Evolutionary conservation across 2,329 filamentous ascomycete genomes (phyloP).

Genomic region (Aspergillus intermedius): DNA sequence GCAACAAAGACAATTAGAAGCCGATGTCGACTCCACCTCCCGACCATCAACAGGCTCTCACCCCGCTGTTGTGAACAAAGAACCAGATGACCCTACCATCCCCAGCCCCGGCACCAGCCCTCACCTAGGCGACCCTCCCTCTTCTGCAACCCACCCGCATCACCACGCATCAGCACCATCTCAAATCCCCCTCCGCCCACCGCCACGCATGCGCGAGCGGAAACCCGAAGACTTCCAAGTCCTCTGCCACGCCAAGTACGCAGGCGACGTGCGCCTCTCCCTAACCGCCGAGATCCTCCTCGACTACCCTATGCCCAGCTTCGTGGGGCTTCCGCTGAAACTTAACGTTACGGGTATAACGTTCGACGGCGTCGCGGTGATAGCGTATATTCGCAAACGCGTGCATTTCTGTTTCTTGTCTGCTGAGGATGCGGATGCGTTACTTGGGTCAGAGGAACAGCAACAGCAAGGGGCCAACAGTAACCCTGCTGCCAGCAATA

Average conservation of each 20-base stretch:
- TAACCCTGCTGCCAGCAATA: background rate
- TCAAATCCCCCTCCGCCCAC: conserved; percentile 9
- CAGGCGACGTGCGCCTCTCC: conserved; percentile 78
- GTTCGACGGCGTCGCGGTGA: conserved; percentile 88
- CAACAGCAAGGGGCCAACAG: conserved; percentile 17
- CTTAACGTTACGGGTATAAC: conserved; percentile 90
- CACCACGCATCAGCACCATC: background rate
- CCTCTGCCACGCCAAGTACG: conserved; percentile 83
- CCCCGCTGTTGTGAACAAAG: conserved; percentile 22
- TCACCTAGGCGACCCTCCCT: background rate
- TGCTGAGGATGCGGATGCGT: conserved; percentile 78
- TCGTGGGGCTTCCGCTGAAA: conserved; percentile 90
- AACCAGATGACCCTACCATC: conserved; percentile 15
- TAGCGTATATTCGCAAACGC: conserved; percentile 82
- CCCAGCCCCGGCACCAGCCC: conserved; percentile 20
- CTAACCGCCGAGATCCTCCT: conserved; percentile 92
- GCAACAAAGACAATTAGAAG: background rate
- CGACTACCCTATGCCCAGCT: conserved; percentile 97
- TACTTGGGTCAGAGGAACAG: conserved; percentile 47
- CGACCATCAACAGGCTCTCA: conserved; percentile 38
- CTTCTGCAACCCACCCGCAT: background rate
- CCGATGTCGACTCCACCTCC: conserved; percentile 25
- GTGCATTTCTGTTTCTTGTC: conserved; percentile 93
- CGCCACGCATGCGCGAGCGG: conserved; percentile 60
- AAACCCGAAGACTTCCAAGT: conserved; percentile 84